Evolutionary conservation across 441 rosid species (phyloP).

Genomic region (Eutrema salsugineum): DNA sequence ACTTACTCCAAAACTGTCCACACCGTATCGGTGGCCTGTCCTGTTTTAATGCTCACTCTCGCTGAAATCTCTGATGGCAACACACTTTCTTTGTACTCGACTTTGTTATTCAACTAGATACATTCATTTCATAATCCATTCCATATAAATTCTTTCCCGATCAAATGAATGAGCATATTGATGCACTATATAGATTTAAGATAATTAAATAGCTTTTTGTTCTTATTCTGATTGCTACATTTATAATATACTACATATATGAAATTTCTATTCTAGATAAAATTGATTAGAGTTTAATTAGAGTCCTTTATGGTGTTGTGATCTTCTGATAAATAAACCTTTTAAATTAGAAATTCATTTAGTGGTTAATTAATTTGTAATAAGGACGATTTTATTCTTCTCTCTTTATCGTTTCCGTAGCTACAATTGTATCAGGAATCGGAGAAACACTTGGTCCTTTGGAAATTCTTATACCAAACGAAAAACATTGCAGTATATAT

Average conservation of each 20-base stretch:
- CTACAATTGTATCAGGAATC: not conserved
- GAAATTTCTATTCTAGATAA: not conserved
- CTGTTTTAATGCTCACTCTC: conserved; percentile 88
- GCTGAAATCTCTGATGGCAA: conserved; percentile 68
- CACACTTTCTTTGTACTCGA: conserved; percentile 82
- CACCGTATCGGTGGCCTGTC: no score
- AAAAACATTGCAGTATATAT: no score
- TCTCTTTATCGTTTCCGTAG: not conserved
- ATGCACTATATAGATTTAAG: not conserved
- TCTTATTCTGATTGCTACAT: not conserved
- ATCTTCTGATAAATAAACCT: not conserved
- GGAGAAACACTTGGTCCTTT: not conserved
- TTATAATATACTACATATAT: not conserved
- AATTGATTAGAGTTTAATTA: not conserved
- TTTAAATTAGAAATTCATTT: not conserved
- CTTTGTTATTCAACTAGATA: conserved; percentile 73
- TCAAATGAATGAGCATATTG: not conserved
- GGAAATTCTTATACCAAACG: not conserved
- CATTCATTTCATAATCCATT: conserved; percentile 18
- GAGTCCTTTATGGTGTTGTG: not conserved
- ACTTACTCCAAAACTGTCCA: no score
- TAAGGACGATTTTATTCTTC: not conserved
- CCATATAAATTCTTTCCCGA: no score
- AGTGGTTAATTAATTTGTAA: not conserved
- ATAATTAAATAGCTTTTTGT: not conserved